Percentiles rank a stretch among this genome's conserved stretches.
Conservation (phyloP, 306 rosid genomes). For the Vicia faba region DNA sequence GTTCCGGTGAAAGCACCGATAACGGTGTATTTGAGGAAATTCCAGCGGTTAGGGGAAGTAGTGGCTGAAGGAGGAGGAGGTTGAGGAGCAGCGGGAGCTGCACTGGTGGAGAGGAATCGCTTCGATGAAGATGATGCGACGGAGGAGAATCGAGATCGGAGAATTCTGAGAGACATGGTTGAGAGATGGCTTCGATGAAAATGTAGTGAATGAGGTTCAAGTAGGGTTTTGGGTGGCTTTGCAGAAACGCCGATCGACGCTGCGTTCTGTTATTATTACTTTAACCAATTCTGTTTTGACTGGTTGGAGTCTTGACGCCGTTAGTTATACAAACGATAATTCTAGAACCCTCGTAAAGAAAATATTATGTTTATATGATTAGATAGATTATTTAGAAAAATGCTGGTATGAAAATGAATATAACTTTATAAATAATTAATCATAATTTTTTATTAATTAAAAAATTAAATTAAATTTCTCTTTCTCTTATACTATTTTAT, state of each 20-base stretch:
- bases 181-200: background rate
- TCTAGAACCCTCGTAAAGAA: too few relatives aligned
- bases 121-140: slow-evolving; percentile 30
- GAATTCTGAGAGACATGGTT: slow-evolving; percentile 36
- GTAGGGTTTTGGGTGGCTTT: slow-evolving; percentile 34
- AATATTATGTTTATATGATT: too few relatives aligned
- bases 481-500: too few relatives aligned
- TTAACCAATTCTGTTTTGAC: background rate
- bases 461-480: too few relatives aligned
- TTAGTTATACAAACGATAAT: too few relatives aligned
- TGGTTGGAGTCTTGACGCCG: background rate
- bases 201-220: slow-evolving; percentile 25
- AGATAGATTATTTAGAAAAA: too few relatives aligned
- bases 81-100: slow-evolving; percentile 13
- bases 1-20: slow-evolving; percentile 40
- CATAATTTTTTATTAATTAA: too few relatives aligned
- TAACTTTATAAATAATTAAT: too few relatives aligned
- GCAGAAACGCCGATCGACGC: background rate
- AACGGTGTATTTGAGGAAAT: slow-evolving; percentile 40
- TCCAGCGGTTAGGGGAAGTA: slow-evolving; percentile 36
- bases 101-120: slow-evolving; percentile 36
- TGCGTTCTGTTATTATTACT: slow-evolving; percentile 2
- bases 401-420: too few relatives aligned
- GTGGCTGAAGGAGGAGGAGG: slow-evolving; percentile 31
- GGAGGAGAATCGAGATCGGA: slow-evolving; percentile 41